phyloP scores from a whole-genome alignment of 192 early-diverging fungal genomes.

The Backusella tarrabulga region DNA sequence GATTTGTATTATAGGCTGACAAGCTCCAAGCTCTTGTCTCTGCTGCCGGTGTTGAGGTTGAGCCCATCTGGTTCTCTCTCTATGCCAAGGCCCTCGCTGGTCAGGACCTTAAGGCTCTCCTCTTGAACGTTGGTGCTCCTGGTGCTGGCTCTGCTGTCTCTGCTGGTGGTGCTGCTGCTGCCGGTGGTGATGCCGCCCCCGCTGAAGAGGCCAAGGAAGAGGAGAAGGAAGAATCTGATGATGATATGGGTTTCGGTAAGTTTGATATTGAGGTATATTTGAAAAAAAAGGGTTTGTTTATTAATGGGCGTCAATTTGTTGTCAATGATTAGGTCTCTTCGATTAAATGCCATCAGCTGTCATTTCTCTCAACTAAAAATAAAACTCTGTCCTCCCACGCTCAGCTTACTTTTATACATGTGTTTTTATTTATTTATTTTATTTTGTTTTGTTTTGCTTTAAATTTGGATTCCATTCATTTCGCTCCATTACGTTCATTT shows the following conservation, averaged over 20 bases:
- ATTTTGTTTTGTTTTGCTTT: not conserved
- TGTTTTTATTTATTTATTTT: not conserved
- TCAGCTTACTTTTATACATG: not conserved
- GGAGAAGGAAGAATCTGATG: constrained; percentile 74
- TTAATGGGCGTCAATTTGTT: not conserved
- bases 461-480: too few species aligned
- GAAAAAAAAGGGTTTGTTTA: not conserved
- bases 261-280: constrained; percentile 4
- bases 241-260: constrained; percentile 82
- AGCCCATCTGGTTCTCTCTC: constrained; percentile 93
- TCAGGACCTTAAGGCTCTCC: constrained; percentile 84
- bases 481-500: not conserved
- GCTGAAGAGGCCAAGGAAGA: constrained; percentile 56
- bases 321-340: constrained; percentile 18
- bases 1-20: constrained; percentile 64
- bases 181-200: constrained; percentile 40
- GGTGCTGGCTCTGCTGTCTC: constrained; percentile 47
- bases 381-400: not conserved
- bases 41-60: constrained; percentile 88
- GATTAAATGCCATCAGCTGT: constrained; percentile 20
- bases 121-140: constrained; percentile 86
- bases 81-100: constrained; percentile 99
- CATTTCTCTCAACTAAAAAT: not conserved
- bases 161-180: constrained; percentile 37
- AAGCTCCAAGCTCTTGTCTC: constrained; percentile 90